Base-by-base conservation (phyloP, 139 green algal species). In the Coelastrella sp. region DNA sequence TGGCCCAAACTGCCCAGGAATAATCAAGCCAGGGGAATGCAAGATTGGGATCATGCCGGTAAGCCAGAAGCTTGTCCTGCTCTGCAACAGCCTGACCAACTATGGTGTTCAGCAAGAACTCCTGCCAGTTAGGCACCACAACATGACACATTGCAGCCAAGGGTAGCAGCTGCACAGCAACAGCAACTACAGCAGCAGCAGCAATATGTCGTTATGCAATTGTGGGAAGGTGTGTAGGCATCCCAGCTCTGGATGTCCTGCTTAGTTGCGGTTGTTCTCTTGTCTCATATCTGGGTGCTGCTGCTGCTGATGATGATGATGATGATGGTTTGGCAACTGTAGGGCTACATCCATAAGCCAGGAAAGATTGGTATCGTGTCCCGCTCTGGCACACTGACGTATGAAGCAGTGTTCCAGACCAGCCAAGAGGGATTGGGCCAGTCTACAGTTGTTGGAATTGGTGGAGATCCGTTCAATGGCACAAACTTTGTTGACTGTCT, bases 401-500 rank as follows among this genome's bases (percentile, higher is more conserved):
- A 99, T 79, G 97, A 99, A 91, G 96, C 95, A 6, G 97, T 99
- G 73, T 99, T 93, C 86, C 97, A 99, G 89, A 99, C 97, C 45
- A 99, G 96, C 13, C 83, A 84, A 30, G 86, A 97, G 87, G 93
- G 97, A 72, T 89, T 99, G 77, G 97, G 97, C 25, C 97, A 99
- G 88, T 98, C 93, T 48, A 99, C 97, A 17, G 96, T 98, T 73
- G 97, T 98, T 62, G 95, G 94, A 85, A 98, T 98, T 79, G 94
- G 94, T 40, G 96, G 95, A 11, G 95, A 98, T 89, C 95, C 96
- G 67, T 98, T 98, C 93, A 98, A 98, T 79, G 96, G 96, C 79
- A 99, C 97, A 60, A 99, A 99, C 92, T 99, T 99, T 90, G 94
- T 99, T 5, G 97, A 99, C 91, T 99, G 96, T 91, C 83, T 99